Base-by-base conservation (phyloP, 805 yeast species). In the Candida sanyiensis region DNA sequence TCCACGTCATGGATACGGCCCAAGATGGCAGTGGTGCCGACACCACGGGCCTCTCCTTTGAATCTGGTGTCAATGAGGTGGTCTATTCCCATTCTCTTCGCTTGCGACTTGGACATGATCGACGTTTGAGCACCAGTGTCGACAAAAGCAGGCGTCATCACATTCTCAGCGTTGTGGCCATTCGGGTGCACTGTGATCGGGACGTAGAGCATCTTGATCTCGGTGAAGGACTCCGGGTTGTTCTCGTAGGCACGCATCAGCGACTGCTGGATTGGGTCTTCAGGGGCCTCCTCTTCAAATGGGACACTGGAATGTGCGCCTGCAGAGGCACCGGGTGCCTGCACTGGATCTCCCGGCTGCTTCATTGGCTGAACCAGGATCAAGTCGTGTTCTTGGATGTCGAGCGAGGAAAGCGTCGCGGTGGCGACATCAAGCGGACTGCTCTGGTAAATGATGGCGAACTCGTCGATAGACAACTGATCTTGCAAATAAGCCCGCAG, bases 41-140 rank as follows among this genome's bases (percentile, higher is more conserved):
- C 97, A 32, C 98, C 99, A 39, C 76, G 67, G 2, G 96, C 97
- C 52, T 77, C 77, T 17, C 96, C 96, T 31, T 67, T 67, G 57
- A 80, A 87, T 44, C 96, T 68, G 44, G 64, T 77, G 57, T 93
- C 99, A 6, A 93, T 77, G 40, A 88, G 63, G 47, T 82, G 76
- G 19, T 77, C 62, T 19, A 93, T 63, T 2, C 83, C 83, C 43
- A 89, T 75, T 34, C 67, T 64, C 45, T 82, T 83, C 0, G 95
- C 96, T 46, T 89, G 67, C 29, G 67, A 64, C 2, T 94, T 83
- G 23, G 88, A 78, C 54, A 93, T 76, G 28, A 93, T 80, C 0
- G 98, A 88, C 21, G 77, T 67, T 59, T 88, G 96, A 0, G 99
- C 97, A 3, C 99, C 98, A 0, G 97, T 78, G 58, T 93, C 99